phyloP scores from a whole-genome alignment of 2,329 filamentous ascomycete species.

The Venturia nashicola region DNA sequence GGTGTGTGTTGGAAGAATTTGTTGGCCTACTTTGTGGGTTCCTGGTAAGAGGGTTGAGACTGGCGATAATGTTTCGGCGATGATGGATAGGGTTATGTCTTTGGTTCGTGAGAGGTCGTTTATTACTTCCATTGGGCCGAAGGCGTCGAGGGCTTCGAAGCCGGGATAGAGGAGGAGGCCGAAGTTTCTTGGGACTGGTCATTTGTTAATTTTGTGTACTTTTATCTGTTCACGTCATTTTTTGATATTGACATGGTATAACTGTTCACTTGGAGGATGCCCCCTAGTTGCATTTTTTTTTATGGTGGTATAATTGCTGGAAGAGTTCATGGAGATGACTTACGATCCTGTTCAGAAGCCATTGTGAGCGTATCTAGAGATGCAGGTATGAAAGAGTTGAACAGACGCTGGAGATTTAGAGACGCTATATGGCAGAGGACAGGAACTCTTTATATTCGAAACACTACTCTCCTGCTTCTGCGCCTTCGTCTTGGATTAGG shows the following conservation, averaged over 20 bases:
- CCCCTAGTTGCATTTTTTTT: too few species aligned
- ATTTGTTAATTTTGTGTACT: neutral
- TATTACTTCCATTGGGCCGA: conserved; percentile 4
- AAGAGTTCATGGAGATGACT: neutral
- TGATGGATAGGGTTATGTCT: neutral
- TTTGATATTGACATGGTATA: too few species aligned
- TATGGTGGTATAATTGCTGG: too few species aligned
- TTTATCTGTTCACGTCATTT: too few species aligned
- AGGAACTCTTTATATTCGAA: neutral
- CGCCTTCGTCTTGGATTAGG: neutral
- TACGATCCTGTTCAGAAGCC: neutral
- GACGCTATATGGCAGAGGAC: neutral
- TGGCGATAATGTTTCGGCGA: neutral
- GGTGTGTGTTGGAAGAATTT: conserved; percentile 1
- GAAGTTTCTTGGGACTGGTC: neutral
- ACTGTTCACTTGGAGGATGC: too few species aligned
- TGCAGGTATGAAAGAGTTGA: neutral
- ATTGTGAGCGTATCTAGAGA: neutral
- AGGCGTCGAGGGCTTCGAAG: conserved; percentile 7
- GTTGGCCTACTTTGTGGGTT: neutral
- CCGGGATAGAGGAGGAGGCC: conserved; percentile 5
- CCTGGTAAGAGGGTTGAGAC: neutral
- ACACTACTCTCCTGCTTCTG: neutral
- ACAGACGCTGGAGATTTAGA: neutral
- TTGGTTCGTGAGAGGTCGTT: neutral